Conservation (phyloP, 331 rosid genomes). For the Malus hybrid region DNA sequence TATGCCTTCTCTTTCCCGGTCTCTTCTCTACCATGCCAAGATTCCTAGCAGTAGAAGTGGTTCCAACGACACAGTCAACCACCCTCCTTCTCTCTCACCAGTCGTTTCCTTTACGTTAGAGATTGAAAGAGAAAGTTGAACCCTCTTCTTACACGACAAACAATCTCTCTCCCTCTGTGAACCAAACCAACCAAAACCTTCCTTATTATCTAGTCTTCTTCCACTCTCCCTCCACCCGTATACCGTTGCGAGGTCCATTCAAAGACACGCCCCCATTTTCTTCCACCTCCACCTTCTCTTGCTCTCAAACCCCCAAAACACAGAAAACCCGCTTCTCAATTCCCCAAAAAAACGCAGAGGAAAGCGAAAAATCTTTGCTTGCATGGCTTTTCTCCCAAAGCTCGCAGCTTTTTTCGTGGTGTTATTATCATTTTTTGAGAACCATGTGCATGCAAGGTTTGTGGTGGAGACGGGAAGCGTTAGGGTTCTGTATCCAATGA, state of each 20-base stretch:
- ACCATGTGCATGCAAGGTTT: slow-evolving; percentile 33
- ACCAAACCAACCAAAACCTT: background rate
- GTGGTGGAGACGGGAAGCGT: slow-evolving; percentile 83
- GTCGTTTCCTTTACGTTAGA: slow-evolving; percentile 60
- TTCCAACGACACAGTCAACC: slow-evolving; percentile 45
- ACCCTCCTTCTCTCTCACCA: slow-evolving; percentile 4
- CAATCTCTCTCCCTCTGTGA: background rate
- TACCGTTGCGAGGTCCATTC: slow-evolving; percentile 27
- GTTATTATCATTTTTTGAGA: background rate
- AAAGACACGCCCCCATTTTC: slow-evolving; percentile 3
- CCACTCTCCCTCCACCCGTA: slow-evolving; percentile 20
- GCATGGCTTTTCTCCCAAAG: slow-evolving; percentile 22
- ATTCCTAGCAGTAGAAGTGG: slow-evolving; percentile 5
- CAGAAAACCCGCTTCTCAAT: background rate
- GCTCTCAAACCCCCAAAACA: background rate
- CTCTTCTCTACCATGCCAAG: background rate
- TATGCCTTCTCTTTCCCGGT: background rate
- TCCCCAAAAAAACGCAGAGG: background rate
- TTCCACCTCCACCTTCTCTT: background rate
- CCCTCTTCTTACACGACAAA: slow-evolving; percentile 15
- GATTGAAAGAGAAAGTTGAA: slow-evolving; percentile 39
- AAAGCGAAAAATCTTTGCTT: background rate
- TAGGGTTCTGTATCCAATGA: slow-evolving; percentile 45
- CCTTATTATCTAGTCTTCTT: background rate
- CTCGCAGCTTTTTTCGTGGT: background rate